A percentile compares a stretch with the other conserved stretches of the same genome.
Conservation (phyloP, 1,139 yeast genomes). For the Taiozyma onychis region DNA sequence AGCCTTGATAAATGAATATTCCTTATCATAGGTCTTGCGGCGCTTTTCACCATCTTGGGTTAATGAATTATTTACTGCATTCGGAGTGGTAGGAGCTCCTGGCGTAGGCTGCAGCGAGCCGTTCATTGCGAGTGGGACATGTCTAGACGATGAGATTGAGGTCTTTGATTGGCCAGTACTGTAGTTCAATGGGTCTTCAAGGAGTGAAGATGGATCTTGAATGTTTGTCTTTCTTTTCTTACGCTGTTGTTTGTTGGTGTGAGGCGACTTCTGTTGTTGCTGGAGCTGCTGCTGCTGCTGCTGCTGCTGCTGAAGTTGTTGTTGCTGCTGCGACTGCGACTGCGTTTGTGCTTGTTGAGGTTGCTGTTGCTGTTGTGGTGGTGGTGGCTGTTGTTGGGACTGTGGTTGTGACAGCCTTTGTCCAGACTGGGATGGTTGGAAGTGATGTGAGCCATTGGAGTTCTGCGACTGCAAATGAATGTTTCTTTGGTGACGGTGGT, state of each 20-base stretch:
- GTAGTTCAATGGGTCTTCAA: conserved; percentile 1
- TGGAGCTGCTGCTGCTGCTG: neutral
- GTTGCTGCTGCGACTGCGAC: neutral
- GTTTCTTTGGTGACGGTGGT: neutral
- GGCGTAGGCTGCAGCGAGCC: neutral
- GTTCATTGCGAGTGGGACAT: conserved; percentile 10
- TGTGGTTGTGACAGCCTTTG: neutral
- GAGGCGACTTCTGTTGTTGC: neutral
- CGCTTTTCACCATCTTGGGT: conserved; percentile 12
- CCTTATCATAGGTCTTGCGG: conserved; percentile 27
- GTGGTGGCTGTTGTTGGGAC: neutral
- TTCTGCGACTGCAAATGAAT: neutral
- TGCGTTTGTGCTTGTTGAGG: neutral
- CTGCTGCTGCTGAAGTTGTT: neutral
- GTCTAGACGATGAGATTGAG: conserved; percentile 9
- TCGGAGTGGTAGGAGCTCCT: conserved; percentile 1
- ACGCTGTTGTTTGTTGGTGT: conserved; percentile 3
- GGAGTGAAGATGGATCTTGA: conserved; percentile 4
- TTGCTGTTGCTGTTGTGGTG: conserved; percentile 1
- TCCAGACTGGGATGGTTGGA: neutral
- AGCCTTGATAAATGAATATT: conserved; percentile 32
- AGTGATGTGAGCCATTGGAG: neutral
- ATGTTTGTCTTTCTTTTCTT: conserved; percentile 1
- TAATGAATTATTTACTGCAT: neutral
- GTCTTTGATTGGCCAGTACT: conserved; percentile 1